A percentile compares a stretch with the other conserved stretches of the same genome.
phyloP scores from a whole-genome alignment of 768 basidiomycete species.

The Tephrocybe rancida region DNA sequence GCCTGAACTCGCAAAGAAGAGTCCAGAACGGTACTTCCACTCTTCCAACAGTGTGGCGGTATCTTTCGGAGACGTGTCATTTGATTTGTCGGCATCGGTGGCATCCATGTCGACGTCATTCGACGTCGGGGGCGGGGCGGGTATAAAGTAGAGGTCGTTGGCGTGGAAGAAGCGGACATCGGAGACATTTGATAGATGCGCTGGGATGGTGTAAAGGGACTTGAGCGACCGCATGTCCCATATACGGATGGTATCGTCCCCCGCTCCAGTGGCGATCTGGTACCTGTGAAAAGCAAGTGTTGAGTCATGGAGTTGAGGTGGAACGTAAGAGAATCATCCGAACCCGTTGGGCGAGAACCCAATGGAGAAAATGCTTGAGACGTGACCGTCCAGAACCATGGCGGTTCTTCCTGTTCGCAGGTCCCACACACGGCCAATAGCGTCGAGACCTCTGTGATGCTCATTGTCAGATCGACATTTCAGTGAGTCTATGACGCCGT shows the following conservation, averaged over 20 bases:
- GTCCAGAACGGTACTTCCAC: slow-evolving; percentile 81
- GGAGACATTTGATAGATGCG: slow-evolving; percentile 92
- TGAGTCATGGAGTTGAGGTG: slow-evolving; percentile 6
- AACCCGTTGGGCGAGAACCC: slow-evolving; percentile 97
- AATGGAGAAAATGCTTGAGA: slow-evolving; percentile 88
- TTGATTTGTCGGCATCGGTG: slow-evolving; percentile 36
- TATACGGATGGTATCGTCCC: slow-evolving; percentile 97
- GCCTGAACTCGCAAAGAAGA: slow-evolving; percentile 92
- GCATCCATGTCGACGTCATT: slow-evolving; percentile 54
- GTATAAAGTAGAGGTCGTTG: slow-evolving; percentile 53
- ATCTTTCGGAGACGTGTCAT: slow-evolving; percentile 40
- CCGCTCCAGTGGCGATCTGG: slow-evolving; percentile 95
- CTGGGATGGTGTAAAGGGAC: slow-evolving; percentile 94
- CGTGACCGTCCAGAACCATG: slow-evolving; percentile 97
- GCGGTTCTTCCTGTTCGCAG: slow-evolving; percentile 92
- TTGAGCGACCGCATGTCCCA: slow-evolving; percentile 97
- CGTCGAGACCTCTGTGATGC: slow-evolving; percentile 81
- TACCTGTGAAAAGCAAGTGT: slow-evolving; percentile 55
- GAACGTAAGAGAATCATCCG: slow-evolving; percentile 31
- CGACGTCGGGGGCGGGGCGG: slow-evolving; percentile 29
- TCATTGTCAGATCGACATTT: slow-evolving; percentile 1
- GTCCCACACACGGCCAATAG: slow-evolving; percentile 98
- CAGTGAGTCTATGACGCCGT: slow-evolving; percentile 23
- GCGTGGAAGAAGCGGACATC: slow-evolving; percentile 93
- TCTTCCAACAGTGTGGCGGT: slow-evolving; percentile 54